A percentile compares a stretch with the other conserved stretches of the same genome.
Evolutionary conservation across 2,329 filamentous ascomycete genomes (phyloP).

Genomic region (Ophiostoma novo-ulmi): DNA sequence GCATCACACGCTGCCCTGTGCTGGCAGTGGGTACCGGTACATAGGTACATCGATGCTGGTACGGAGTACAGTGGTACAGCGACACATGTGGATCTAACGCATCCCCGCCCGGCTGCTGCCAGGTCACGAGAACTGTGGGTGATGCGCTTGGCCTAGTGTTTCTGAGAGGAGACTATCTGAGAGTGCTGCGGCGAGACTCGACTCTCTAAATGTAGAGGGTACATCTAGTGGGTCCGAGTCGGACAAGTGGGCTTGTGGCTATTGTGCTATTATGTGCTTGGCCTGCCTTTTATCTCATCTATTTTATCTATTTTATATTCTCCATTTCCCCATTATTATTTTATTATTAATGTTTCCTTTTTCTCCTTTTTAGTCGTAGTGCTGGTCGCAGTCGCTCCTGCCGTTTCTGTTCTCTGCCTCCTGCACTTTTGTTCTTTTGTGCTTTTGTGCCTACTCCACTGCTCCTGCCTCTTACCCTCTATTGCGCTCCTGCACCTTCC

Average conservation of each 20-base stretch:
- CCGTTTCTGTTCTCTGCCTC: background rate
- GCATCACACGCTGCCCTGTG: background rate
- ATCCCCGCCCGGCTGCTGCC: constrained; percentile 11
- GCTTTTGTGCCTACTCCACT: background rate
- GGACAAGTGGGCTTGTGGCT: constrained; percentile 9
- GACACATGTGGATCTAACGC: constrained; percentile 5
- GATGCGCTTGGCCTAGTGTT: background rate
- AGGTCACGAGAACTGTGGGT: constrained; percentile 11
- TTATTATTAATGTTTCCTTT: background rate
- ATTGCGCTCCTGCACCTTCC: background rate
- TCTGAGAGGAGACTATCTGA: no score
- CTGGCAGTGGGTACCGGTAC: background rate
- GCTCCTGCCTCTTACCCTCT: no score
- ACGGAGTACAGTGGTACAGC: background rate
- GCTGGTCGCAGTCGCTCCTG: background rate
- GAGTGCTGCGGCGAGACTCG: background rate
- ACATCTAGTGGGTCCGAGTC: background rate
- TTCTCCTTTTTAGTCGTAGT: background rate
- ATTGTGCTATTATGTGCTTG: background rate
- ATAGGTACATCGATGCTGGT: background rate
- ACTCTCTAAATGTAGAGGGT: background rate
- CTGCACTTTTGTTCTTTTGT: background rate
- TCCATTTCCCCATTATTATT: background rate
- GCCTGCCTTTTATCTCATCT: constrained; percentile 14
- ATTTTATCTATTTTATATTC: constrained; percentile 10